Conservation (phyloP, 1,284 basidiomycete genomes). For the Cystobasidium slooffiae region DNA sequence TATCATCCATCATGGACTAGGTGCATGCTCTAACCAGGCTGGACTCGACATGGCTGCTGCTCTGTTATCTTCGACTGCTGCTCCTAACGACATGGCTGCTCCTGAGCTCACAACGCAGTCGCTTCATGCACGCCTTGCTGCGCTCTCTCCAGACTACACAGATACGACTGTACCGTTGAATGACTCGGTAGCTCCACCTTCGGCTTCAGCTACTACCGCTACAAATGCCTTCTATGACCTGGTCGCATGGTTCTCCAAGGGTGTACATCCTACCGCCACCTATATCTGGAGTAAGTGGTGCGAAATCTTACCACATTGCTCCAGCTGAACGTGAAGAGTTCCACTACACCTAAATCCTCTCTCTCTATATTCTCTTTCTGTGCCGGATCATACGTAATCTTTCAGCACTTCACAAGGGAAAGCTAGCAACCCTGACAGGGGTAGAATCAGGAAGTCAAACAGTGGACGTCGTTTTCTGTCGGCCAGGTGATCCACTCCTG, state of each 20-base stretch:
- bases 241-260: slow-evolving; percentile 28
- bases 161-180: too few relatives aligned
- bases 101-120: not conserved
- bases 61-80: not conserved
- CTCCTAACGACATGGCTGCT: not conserved
- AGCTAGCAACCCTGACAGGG: slow-evolving; percentile 10
- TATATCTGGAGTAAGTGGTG: slow-evolving; percentile 33
- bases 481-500: slow-evolving; percentile 20
- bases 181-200: not conserved
- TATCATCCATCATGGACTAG: too few relatives aligned
- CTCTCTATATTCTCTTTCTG: not conserved
- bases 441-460: slow-evolving; percentile 8
- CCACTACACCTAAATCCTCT: not conserved
- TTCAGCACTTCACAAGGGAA: slow-evolving; percentile 24
- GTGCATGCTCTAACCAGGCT: not conserved
- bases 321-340: not conserved
- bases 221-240: slow-evolving; percentile 40
- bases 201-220: not conserved
- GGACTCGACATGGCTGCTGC: not conserved
- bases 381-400: not conserved
- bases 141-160: too few relatives aligned
- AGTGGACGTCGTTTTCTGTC: slow-evolving; percentile 33
- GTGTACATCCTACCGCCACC: slow-evolving; percentile 3
- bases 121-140: too few relatives aligned
- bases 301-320: not conserved